Evolutionary conservation across 140 eudicot genomes (phyloP).

Genomic region (Anethum foeniculum): DNA sequence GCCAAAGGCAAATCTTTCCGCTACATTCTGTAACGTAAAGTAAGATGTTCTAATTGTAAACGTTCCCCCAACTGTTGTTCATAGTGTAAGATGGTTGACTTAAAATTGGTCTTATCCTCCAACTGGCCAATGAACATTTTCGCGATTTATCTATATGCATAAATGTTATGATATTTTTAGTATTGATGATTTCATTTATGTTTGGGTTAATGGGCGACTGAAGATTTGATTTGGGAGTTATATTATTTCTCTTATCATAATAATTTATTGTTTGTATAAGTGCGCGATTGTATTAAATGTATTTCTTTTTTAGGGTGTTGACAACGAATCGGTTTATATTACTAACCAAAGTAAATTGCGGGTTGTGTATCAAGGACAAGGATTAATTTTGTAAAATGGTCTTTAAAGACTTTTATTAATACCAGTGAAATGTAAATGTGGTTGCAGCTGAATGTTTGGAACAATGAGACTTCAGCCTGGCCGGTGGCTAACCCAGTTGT

Average conservation of each 20-base stretch:
- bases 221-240: background rate
- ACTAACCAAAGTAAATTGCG: background rate
- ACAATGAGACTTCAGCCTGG: conserved; percentile 71
- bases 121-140: background rate
- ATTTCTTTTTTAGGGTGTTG: background rate
- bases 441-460: conserved; percentile 65
- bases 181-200: background rate
- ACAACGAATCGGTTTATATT: background rate
- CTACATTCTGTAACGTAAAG: background rate
- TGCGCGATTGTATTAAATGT: background rate
- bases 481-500: conserved; percentile 88
- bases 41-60: background rate
- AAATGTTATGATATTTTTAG: background rate
- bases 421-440: background rate
- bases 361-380: background rate
- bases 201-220: background rate
- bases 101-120: background rate
- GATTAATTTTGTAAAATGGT: background rate
- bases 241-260: background rate
- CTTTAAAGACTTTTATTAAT: conserved; percentile 3
- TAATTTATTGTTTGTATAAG: background rate
- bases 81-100: background rate
- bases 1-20: background rate
- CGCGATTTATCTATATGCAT: background rate
- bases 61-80: background rate